A percentile compares a stretch with the other conserved stretches of the same genome.
Evolutionary conservation across 345 rosid species (phyloP).

Genomic region (Hibiscus mutabilis): DNA sequence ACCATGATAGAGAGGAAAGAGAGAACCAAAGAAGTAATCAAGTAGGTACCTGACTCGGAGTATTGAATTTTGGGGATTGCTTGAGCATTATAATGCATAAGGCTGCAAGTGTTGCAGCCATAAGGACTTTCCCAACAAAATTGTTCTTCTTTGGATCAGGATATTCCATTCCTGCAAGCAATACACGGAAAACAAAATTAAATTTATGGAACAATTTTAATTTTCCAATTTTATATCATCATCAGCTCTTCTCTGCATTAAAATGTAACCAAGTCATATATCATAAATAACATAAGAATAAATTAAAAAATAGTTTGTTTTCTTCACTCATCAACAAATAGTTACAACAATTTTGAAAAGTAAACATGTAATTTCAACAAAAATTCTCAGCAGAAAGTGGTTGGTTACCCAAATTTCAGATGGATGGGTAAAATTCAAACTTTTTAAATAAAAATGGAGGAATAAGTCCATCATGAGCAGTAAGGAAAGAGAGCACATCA

Average conservation of each 20-base stretch:
- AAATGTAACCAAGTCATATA: background rate
- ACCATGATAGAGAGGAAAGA: no score
- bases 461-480: no score
- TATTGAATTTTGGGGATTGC: constrained; percentile 59
- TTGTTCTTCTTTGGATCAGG: constrained; percentile 72
- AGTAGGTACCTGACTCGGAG: constrained; percentile 58
- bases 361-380: no score
- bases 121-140: constrained; percentile 58
- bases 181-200: background rate
- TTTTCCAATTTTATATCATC: background rate
- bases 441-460: no score
- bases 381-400: no score
- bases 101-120: constrained; percentile 76
- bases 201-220: background rate
- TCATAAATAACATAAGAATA: no score
- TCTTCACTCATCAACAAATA: no score
- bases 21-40: background rate
- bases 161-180: constrained; percentile 13
- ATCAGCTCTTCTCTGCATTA: background rate
- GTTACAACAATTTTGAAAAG: no score
- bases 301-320: no score
- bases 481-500: no score
- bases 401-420: no score
- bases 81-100: constrained; percentile 83
- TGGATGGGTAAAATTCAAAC: no score